Evolutionary conservation across 495 filamentous ascomycete genomes (phyloP).

Genomic region (Parmelia sp.): DNA sequence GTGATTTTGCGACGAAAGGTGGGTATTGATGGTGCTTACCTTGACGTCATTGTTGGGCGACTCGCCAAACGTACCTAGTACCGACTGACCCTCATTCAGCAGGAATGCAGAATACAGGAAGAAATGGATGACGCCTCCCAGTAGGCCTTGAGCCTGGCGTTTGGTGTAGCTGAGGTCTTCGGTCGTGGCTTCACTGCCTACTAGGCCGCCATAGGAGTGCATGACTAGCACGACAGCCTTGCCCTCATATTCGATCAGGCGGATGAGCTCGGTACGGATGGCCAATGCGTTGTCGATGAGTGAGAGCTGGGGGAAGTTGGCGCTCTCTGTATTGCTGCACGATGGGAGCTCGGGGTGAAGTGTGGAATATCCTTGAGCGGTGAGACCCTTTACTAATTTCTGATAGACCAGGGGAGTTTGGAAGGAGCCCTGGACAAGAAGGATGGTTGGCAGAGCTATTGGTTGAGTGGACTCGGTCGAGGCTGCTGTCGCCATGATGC

Average conservation of each 20-base stretch:
- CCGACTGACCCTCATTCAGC: conserved; percentile 26
- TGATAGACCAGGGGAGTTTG: conserved; percentile 5
- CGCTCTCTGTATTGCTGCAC: conserved; percentile 8
- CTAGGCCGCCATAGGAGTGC: conserved; percentile 39
- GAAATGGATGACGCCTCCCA: conserved; percentile 39
- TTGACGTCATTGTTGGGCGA: conserved; percentile 12
- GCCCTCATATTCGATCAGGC: conserved; percentile 13
- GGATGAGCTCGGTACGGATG: conserved; percentile 10
- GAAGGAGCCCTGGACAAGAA: conserved; percentile 9
- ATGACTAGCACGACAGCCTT: conserved; percentile 36
- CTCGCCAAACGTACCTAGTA: conserved; percentile 25
- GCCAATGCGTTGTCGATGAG: conserved; percentile 19
- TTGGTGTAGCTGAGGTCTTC: conserved; percentile 35
- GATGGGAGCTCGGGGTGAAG: conserved; percentile 14
- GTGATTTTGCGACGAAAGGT: not conserved
- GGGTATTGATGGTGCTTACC: not conserved
- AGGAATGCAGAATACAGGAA: conserved; percentile 37
- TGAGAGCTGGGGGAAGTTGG: conserved; percentile 11
- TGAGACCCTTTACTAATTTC: not conserved
- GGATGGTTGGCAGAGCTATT: conserved; percentile 1
- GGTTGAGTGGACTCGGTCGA: not conserved
- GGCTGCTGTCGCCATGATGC: not conserved
- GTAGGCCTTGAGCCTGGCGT: conserved; percentile 28
- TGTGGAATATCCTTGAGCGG: conserved; percentile 7
- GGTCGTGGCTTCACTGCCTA: conserved; percentile 36